Evolutionary conservation across 306 rosid species (phyloP), one percentile per base, ranked within the genome.

Genomic region (Mimosa bimucronata): DNA sequence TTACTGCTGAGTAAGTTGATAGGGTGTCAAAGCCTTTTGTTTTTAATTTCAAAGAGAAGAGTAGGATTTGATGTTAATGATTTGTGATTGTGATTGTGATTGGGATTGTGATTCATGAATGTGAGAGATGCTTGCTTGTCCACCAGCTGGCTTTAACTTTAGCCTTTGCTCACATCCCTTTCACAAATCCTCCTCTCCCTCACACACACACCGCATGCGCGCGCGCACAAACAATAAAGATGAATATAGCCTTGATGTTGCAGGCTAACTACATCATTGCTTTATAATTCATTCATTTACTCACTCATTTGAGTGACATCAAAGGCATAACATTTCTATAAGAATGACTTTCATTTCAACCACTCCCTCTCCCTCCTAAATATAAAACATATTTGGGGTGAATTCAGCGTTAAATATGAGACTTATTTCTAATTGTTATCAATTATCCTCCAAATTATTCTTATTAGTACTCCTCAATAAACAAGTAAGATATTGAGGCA

Each of bases 181-280:
- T 58, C 65, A 58, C 65, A 58, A 9, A 21, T 57, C 65, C 8
- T 26, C 9, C 26, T 21, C 12, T 52, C 58, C 19, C 53, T n/a
- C n/a, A n/a, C n/a, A n/a, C n/a, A n/a, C n/a, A n/a, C n/a, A n/a
- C n/a, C n/a, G n/a, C n/a, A n/a, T n/a, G n/a, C n/a, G n/a, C n/a
- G n/a, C n/a, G n/a, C n/a, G n/a, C n/a, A n/a, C n/a, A n/a, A n/a
- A 34, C 37, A 34, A 52, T 19, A n/a, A 14, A 29, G 40, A 18
- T 71, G 12, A 71, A 16, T 16, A 0, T 4, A 55, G 58, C 69
- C 55, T 60, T 75, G 79, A 60, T 60, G 79, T 62, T 19, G 71
- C 34, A 4, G 8, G 30, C 72, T 62, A 61, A 30, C 73, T 45
- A 12, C 31, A 25, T 23, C 46, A 26, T 60, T 25, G 18, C 18